Evolutionary conservation across 73 alveolate species (phyloP).

Genomic region (Paramecium sonneborni): DNA sequence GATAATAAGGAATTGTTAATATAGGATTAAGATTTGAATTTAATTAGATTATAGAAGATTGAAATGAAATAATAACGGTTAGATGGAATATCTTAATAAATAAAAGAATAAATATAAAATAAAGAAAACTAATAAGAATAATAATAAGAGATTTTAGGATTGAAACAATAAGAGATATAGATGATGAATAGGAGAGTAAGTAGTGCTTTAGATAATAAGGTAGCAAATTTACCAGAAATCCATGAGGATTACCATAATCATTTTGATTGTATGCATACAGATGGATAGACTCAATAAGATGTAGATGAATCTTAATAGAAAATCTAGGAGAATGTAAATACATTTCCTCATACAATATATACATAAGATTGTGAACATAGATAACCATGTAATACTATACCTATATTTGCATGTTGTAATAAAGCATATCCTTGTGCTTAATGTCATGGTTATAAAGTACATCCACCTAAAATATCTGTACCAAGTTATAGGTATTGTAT

Average conservation of each 20-base stretch:
- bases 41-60: not conserved
- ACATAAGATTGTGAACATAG: slow-evolving; percentile 43
- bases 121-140: not conserved
- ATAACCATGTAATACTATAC: slow-evolving; percentile 63
- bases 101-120: not conserved
- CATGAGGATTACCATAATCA: not conserved
- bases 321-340: not conserved
- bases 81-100: not conserved
- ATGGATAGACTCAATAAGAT: not conserved
- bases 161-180: not conserved
- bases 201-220: not conserved
- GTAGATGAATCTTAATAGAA: not conserved
- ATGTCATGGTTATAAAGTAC: slow-evolving; percentile 55
- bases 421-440: slow-evolving; percentile 59
- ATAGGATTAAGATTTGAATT: not conserved
- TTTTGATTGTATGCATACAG: not conserved
- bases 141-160: not conserved
- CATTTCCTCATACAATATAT: slow-evolving; percentile 36
- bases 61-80: not conserved
- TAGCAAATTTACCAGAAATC: not conserved
- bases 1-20: not conserved
- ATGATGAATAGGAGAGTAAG: not conserved
- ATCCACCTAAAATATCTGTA: slow-evolving; percentile 60
- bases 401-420: slow-evolving; percentile 64
- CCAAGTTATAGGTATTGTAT: slow-evolving; percentile 63